phyloP scores from a whole-genome alignment of 495 filamentous ascomycete genomes.

The Penicillium canescens region DNA sequence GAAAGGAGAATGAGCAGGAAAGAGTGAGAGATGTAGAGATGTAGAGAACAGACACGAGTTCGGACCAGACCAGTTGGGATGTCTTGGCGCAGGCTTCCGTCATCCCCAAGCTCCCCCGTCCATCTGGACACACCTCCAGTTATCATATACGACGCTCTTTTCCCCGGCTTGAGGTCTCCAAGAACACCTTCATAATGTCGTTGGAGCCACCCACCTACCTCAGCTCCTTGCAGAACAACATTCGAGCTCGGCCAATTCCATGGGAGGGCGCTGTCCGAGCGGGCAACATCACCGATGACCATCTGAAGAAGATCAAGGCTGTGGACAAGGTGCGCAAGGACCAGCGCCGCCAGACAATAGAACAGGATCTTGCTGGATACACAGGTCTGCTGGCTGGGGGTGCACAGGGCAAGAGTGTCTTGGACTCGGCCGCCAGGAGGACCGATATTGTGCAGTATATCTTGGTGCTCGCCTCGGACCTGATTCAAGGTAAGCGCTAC shows the following conservation, averaged over 20 bases:
- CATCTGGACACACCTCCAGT: conserved; percentile 13
- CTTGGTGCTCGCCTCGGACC: conserved; percentile 82
- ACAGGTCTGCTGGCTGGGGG: conserved; percentile 74
- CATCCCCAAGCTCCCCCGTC: conserved; percentile 28
- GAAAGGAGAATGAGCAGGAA: conserved; percentile 8
- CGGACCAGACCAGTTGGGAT: conserved; percentile 21
- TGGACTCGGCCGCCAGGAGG: conserved; percentile 76
- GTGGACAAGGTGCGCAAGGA: conserved; percentile 95
- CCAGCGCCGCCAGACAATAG: conserved; percentile 78
- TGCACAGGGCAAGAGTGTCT: conserved; percentile 68
- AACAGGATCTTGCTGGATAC: conserved; percentile 77
- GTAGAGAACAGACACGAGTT: conserved; percentile 13
- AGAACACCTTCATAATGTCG: conserved; percentile 58
- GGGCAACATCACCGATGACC: conserved; percentile 89
- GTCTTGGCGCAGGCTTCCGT: conserved; percentile 36
- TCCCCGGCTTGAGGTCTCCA: conserved; percentile 8
- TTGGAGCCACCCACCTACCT: conserved; percentile 91
- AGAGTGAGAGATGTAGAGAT: not conserved
- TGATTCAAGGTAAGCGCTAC: conserved; percentile 70
- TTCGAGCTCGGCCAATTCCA: conserved; percentile 88
- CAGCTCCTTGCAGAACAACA: conserved; percentile 89
- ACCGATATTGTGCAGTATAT: conserved; percentile 93
- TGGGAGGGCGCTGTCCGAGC: conserved; percentile 97
- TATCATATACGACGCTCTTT: conserved; percentile 8
- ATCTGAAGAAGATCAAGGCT: conserved; percentile 94